phyloP scores from a whole-genome alignment of 192 early-diverging fungal genomes.

The Spizellomyces punctatus region DNA sequence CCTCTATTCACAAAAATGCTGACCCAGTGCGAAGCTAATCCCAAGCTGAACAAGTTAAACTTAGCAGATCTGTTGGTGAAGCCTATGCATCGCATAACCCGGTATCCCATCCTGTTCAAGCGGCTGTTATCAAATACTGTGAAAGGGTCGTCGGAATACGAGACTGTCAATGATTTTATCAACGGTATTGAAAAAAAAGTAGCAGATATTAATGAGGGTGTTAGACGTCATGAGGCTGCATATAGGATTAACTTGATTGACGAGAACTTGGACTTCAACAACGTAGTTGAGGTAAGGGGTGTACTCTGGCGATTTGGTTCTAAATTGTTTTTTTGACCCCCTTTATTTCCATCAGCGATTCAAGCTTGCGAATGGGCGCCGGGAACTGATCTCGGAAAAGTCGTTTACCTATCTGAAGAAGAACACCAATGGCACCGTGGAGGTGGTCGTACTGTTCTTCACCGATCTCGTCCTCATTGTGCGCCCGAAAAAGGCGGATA shows the following conservation, averaged over 20 bases:
- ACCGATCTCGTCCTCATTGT: conserved; percentile 53
- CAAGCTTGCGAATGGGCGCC: conserved; percentile 44
- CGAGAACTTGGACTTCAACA: conserved; percentile 54
- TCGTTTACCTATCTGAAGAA: conserved; percentile 44
- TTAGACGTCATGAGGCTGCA: conserved; percentile 43
- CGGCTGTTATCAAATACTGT: conserved; percentile 34
- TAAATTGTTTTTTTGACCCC: not conserved
- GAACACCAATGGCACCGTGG: conserved; percentile 41
- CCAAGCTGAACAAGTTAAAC: conserved; percentile 45
- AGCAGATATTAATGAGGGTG: conserved; percentile 45
- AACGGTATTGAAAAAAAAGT: conserved; percentile 44
- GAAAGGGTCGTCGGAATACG: conserved; percentile 23
- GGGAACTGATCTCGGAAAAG: conserved; percentile 56
- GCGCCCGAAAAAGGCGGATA: conserved; percentile 40
- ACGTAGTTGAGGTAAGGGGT: conserved; percentile 41
- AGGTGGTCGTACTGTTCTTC: conserved; percentile 52
- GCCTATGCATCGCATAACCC: conserved; percentile 56
- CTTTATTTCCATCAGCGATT: conserved; percentile 45
- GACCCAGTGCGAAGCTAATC: conserved; percentile 49
- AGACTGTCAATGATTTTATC: conserved; percentile 40
- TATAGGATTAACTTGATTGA: conserved; percentile 51
- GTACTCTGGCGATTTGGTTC: not conserved
- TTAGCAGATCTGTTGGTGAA: conserved; percentile 50
- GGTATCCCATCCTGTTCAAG: conserved; percentile 55
- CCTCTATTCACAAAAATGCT: conserved; percentile 26